A percentile compares a stretch with the other conserved stretches of the same genome.
phyloP scores from a whole-genome alignment of 345 rosid genomes.

The Trapa bicornis region DNA sequence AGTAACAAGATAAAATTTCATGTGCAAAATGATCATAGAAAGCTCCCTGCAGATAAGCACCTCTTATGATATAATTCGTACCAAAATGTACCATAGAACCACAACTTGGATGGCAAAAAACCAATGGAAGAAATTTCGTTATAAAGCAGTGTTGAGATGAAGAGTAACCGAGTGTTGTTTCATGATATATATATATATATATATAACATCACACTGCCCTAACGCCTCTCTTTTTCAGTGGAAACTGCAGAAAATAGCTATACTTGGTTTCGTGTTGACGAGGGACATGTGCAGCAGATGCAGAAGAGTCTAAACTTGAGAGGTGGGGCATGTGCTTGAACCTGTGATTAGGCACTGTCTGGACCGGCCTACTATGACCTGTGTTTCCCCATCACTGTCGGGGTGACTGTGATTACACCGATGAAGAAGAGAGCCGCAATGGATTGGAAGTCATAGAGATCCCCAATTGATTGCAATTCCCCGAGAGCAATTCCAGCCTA shows the following conservation, averaged over 20 bases:
- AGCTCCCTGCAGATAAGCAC: no score
- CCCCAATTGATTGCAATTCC: constrained; percentile 63
- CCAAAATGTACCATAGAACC: neutral
- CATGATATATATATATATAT: no score
- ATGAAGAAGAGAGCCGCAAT: constrained; percentile 72
- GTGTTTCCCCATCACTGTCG: constrained; percentile 53
- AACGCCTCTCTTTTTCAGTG: neutral
- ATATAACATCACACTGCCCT: neutral
- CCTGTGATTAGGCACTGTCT: neutral
- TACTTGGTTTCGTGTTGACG: neutral
- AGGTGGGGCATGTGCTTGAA: neutral
- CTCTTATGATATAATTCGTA: neutral
- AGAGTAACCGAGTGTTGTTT: no score
- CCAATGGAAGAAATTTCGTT: no score
- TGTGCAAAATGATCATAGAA: no score
- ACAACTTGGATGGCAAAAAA: no score
- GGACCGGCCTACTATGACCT: constrained; percentile 14
- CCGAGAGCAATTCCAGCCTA: constrained; percentile 93
- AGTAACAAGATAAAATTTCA: no score
- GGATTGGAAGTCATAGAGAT: constrained; percentile 80
- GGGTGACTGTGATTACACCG: constrained; percentile 62
- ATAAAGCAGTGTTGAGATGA: no score
- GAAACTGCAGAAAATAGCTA: neutral
- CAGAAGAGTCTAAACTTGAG: neutral
- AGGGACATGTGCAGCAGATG: constrained; percentile 1